phyloP scores from a whole-genome alignment of 1,284 basidiomycete species.

The Meira nashicola region DNA sequence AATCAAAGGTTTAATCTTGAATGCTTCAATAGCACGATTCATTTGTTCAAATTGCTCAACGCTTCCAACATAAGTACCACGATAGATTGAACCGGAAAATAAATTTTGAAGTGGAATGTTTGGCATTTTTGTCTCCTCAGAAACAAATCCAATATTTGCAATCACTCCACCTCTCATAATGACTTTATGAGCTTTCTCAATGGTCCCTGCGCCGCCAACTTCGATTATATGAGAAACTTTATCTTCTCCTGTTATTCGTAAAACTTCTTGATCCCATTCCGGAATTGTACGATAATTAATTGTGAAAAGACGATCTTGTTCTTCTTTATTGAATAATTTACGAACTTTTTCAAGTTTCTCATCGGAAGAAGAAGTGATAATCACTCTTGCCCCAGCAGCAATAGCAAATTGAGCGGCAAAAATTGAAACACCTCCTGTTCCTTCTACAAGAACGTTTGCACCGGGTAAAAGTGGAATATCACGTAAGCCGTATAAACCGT shows the following conservation, averaged over 20 bases:
- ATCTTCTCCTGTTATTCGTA: slow-evolving; percentile 58
- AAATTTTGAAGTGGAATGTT: slow-evolving; percentile 23
- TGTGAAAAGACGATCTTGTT: slow-evolving; percentile 24
- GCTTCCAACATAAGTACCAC: slow-evolving; percentile 54
- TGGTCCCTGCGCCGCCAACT: slow-evolving; percentile 60
- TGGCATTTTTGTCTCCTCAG: slow-evolving; percentile 20
- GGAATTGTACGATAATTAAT: slow-evolving; percentile 61
- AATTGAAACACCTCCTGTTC: slow-evolving; percentile 63
- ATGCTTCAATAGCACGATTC: slow-evolving; percentile 56
- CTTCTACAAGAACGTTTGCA: slow-evolving; percentile 59
- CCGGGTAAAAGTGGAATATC: slow-evolving; percentile 56
- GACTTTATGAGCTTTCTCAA: slow-evolving; percentile 57
- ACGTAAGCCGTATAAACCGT: slow-evolving; percentile 56
- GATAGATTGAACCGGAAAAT: slow-evolving; percentile 28
- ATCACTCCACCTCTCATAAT: slow-evolving; percentile 57
- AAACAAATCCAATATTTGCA: slow-evolving; percentile 58
- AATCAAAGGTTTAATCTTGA: slow-evolving; percentile 57
- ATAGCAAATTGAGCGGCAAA: slow-evolving; percentile 60
- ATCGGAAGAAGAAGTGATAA: slow-evolving; percentile 63
- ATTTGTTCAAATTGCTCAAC: slow-evolving; percentile 57
- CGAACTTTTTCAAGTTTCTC: slow-evolving; percentile 57
- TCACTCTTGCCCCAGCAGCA: slow-evolving; percentile 62
- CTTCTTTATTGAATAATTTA: slow-evolving; percentile 37
- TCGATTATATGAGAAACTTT: slow-evolving; percentile 63
- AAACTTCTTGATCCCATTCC: slow-evolving; percentile 61